Percentiles rank a stretch among this genome's conserved stretches.
Conservation (phyloP, 1,284 basidiomycete species). For the Rhodofomes roseus region DNA sequence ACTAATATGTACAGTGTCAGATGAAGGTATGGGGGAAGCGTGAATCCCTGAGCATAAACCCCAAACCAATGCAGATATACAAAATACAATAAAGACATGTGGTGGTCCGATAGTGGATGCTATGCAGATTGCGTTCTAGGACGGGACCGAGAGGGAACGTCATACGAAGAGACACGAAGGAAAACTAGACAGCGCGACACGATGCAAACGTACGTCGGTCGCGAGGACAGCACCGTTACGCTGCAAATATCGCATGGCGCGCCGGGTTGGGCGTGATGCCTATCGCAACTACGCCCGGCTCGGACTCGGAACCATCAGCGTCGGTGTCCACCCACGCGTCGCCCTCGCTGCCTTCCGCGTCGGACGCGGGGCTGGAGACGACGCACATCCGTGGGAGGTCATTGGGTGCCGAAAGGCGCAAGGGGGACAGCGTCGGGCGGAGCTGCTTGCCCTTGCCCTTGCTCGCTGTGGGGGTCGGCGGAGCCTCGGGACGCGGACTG, state of each 20-base stretch:
- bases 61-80: neutral
- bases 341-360: slow-evolving; percentile 21
- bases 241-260: neutral
- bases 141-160: too few relatives aligned
- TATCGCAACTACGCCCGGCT: slow-evolving; percentile 3
- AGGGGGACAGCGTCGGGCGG: slow-evolving; percentile 13
- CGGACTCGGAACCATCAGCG: slow-evolving; percentile 26
- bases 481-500: neutral
- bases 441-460: slow-evolving; percentile 14
- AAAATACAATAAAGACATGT: neutral
- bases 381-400: slow-evolving; percentile 10
- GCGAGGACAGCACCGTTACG: neutral
- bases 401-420: slow-evolving; percentile 7
- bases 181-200: neutral
- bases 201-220: neutral
- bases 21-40: neutral
- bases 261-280: slow-evolving; percentile 4
- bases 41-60: neutral
- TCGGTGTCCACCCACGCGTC: slow-evolving; percentile 37
- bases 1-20: neutral
- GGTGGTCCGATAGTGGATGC: neutral
- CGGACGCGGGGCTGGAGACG: slow-evolving; percentile 7
- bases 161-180: neutral
- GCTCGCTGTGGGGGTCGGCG: slow-evolving; percentile 7
- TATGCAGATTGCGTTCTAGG: neutral